Conservation (phyloP, 2,329 filamentous ascomycete species). For the Cytospora mali region DNA sequence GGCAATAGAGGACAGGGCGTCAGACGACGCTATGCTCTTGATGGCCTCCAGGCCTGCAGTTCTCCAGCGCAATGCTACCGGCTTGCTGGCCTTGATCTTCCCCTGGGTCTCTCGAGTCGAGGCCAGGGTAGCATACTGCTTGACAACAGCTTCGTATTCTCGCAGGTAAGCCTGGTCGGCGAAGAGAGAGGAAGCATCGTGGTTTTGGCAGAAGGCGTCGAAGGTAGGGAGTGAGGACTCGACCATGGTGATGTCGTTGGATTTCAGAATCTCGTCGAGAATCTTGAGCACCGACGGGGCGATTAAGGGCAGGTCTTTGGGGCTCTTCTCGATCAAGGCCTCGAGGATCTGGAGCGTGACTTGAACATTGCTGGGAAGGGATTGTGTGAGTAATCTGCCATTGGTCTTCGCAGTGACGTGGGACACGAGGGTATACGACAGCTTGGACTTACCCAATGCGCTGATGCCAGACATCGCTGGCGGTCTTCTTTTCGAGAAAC, state of each 20-base stretch:
- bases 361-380: constrained; percentile 73
- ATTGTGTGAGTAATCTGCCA: constrained; percentile 12
- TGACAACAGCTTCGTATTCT: constrained; percentile 82
- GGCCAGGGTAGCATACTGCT: constrained; percentile 77
- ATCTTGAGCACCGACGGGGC: constrained; percentile 83
- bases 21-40: constrained; percentile 77
- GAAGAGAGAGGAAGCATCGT: constrained; percentile 82
- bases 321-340: constrained; percentile 89
- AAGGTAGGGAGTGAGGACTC: constrained; percentile 88
- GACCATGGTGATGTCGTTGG: constrained; percentile 87
- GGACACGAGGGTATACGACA: constrained; percentile 6
- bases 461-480: constrained; percentile 85
- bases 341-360: constrained; percentile 92
- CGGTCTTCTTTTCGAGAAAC: constrained; percentile 93
- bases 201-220: constrained; percentile 83
- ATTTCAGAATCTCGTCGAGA: constrained; percentile 78
- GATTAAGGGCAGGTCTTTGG: constrained; percentile 87
- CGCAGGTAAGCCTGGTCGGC: constrained; percentile 82
- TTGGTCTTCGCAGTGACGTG: background rate
- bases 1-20: constrained; percentile 74
- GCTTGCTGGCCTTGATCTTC: constrained; percentile 64
- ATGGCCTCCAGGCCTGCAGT: constrained; percentile 76
- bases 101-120: constrained; percentile 59
- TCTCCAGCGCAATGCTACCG: constrained; percentile 77
- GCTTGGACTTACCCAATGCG: constrained; percentile 72